Evolutionary conservation across 192 early-diverging fungal species (phyloP).

Genomic region (Tieghemiomyces parasiticus): DNA sequence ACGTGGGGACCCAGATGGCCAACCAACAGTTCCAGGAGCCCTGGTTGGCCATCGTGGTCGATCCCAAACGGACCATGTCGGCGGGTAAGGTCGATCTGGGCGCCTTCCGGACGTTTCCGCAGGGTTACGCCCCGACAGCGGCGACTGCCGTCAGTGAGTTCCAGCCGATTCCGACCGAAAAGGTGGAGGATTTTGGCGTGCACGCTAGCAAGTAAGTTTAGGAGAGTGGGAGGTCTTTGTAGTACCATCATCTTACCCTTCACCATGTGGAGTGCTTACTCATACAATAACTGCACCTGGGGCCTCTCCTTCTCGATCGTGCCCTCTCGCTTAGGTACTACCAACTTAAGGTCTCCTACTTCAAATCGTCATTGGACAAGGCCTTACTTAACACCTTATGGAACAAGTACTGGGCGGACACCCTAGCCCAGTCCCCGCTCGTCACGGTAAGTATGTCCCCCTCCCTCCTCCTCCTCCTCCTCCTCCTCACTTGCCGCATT

Average conservation of each 20-base stretch:
- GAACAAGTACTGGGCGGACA: slow-evolving; percentile 98
- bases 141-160: slow-evolving; percentile 15
- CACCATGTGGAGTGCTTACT: not conserved
- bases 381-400: slow-evolving; percentile 81
- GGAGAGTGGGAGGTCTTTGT: not conserved
- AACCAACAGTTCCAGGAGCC: slow-evolving; percentile 94
- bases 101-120: slow-evolving; percentile 96
- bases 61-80: slow-evolving; percentile 93
- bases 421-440: slow-evolving; percentile 81
- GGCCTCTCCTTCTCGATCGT: slow-evolving; percentile 4
- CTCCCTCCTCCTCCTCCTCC: not conserved
- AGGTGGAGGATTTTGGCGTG: slow-evolving; percentile 98
- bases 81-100: slow-evolving; percentile 96
- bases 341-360: slow-evolving; percentile 75
- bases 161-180: slow-evolving; percentile 60
- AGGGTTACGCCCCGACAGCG: slow-evolving; percentile 22
- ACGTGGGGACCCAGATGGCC: slow-evolving; percentile 87
- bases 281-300: not conserved
- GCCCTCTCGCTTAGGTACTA: slow-evolving; percentile 44
- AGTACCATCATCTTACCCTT: not conserved
- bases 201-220: slow-evolving; percentile 55
- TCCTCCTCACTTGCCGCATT: not conserved
- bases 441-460: slow-evolving; percentile 41
- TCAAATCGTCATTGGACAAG: slow-evolving; percentile 81
- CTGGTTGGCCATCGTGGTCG: slow-evolving; percentile 89